Conservation (phyloP, 208 protist species). For the Herpetomonas tarakana region DNA sequence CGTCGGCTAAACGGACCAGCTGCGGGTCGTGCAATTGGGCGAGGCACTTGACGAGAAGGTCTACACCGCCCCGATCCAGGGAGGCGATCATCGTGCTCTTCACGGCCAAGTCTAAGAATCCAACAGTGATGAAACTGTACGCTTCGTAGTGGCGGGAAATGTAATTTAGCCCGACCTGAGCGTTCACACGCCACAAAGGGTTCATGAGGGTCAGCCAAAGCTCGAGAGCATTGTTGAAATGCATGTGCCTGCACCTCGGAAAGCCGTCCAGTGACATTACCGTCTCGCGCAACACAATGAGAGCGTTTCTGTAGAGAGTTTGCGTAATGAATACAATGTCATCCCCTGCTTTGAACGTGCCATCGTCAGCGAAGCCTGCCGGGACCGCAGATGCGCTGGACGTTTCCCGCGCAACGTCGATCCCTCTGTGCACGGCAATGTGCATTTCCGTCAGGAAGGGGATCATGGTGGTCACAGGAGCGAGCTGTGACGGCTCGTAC, state of each 20-base stretch:
- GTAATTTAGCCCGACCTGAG: conserved; percentile 31
- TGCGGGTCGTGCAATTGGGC: conserved; percentile 22
- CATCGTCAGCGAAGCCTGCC: conserved; percentile 21
- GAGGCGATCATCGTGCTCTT: conserved; percentile 59
- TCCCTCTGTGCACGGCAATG: not conserved
- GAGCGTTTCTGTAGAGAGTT: conserved; percentile 61
- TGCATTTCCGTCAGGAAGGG: conserved; percentile 45
- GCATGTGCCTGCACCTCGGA: conserved; percentile 38
- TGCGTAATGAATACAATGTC: conserved; percentile 41
- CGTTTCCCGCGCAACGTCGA: not conserved
- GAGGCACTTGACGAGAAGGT: conserved; percentile 42
- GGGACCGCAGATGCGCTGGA: not conserved
- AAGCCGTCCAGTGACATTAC: conserved; percentile 59
- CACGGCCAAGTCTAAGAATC: conserved; percentile 56
- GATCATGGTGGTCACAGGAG: conserved; percentile 28
- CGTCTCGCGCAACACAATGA: conserved; percentile 55
- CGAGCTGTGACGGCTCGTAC: conserved; percentile 24
- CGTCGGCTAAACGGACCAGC: not conserved
- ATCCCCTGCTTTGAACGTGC: conserved; percentile 15
- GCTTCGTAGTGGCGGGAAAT: conserved; percentile 66
- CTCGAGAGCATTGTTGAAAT: conserved; percentile 71
- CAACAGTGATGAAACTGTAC: conserved; percentile 57
- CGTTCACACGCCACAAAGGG: conserved; percentile 21
- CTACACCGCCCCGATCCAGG: conserved; percentile 47
- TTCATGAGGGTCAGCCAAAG: conserved; percentile 79